Conservation (phyloP, 2,329 filamentous ascomycete species). For the Claviceps maximensis region DNA sequence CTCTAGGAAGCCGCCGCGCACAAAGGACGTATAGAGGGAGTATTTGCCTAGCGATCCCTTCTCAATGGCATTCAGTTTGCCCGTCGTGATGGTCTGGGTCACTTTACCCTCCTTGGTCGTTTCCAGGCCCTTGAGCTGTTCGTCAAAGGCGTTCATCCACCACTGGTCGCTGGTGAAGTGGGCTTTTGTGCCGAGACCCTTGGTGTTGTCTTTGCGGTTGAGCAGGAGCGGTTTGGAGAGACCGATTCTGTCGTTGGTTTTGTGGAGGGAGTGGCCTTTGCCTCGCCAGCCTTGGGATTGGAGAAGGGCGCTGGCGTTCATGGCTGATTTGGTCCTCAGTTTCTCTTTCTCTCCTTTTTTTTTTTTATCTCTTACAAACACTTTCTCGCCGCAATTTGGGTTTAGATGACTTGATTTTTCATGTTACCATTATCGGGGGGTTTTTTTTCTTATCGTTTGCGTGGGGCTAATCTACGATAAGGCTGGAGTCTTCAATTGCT, state of each 20-base stretch:
- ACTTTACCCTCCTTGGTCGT: constrained; percentile 43
- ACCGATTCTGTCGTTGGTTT: constrained; percentile 56
- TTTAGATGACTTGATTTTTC: not conserved
- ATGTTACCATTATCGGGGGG: no score
- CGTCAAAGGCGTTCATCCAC: constrained; percentile 94
- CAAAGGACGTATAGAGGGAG: constrained; percentile 72
- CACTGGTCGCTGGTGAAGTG: constrained; percentile 68
- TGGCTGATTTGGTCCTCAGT: constrained; percentile 21
- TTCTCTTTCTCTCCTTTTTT: not conserved
- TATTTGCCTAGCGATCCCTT: constrained; percentile 40
- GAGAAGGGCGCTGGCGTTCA: constrained; percentile 78
- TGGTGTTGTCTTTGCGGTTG: constrained; percentile 65
- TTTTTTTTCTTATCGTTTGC: not conserved
- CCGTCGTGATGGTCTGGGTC: constrained; percentile 40
- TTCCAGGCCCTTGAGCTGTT: constrained; percentile 71
- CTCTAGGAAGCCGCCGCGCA: constrained; percentile 62
- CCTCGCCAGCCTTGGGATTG: constrained; percentile 83
- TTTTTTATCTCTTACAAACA: no score
- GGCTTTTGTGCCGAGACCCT: constrained; percentile 68
- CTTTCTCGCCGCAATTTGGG: not conserved
- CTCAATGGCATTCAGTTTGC: constrained; percentile 43
- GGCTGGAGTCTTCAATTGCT: not conserved
- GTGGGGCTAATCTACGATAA: constrained; percentile 1
- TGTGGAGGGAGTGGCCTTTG: constrained; percentile 75
- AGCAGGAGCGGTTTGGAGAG: constrained; percentile 74